Conservation (phyloP, 768 basidiomycete species). For the Mrakia frigida region DNA sequence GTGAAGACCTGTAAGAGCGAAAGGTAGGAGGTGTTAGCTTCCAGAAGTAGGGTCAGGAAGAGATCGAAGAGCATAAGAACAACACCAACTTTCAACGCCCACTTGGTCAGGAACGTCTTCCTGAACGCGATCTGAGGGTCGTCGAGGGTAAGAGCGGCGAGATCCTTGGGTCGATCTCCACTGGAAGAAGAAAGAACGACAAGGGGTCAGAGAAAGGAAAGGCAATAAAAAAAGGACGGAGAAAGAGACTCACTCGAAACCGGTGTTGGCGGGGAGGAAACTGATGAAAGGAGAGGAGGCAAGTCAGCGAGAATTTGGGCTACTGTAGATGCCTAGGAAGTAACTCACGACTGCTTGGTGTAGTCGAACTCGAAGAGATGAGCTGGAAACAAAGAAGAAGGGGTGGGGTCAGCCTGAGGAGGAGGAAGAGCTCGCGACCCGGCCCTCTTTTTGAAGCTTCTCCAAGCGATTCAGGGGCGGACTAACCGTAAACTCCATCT, state of each 20-base stretch:
- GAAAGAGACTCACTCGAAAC: too few relatives aligned
- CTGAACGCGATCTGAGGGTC: constrained; percentile 19
- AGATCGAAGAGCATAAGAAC: neutral
- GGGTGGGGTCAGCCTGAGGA: too few relatives aligned
- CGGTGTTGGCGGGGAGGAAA: neutral
- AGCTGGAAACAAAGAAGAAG: neutral
- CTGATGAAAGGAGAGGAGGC: neutral
- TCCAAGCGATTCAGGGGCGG: too few relatives aligned
- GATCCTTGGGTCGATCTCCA: neutral
- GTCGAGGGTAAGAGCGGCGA: constrained; percentile 15
- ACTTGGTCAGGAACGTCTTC: constrained; percentile 21
- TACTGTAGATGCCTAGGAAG: too few relatives aligned
- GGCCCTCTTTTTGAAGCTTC: too few relatives aligned
- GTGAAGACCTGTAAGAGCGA: constrained; percentile 10
- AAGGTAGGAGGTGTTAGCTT: neutral
- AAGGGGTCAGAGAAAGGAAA: neutral
- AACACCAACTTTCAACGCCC: neutral
- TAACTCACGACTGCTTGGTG: too few relatives aligned
- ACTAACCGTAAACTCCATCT: constrained; percentile 22
- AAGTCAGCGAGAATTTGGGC: constrained; percentile 12
- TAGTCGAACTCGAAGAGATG: constrained; percentile 24
- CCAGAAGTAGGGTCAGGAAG: neutral
- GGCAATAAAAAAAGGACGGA: too few relatives aligned
- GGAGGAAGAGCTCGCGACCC: neutral
- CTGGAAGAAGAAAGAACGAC: neutral